Evolutionary conservation across 2,329 filamentous ascomycete genomes (phyloP), one percentile per base, ranked within the genome.

Genomic region (Biscogniauxia mediterranea): DNA sequence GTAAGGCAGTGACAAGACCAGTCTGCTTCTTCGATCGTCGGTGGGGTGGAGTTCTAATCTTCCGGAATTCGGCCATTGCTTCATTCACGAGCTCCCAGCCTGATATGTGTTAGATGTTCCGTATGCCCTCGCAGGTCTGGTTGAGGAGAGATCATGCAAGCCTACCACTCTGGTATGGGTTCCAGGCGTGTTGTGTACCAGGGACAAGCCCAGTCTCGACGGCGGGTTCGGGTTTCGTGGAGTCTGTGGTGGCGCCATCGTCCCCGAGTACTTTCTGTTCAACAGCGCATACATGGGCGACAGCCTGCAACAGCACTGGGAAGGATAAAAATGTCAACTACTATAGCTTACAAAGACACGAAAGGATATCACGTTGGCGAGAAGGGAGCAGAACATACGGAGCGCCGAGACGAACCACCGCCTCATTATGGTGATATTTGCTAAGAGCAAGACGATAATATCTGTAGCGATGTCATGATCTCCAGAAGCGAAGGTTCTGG

Each of bases 51-150:
- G 75, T 74, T 26, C 83, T 79, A 17, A 84, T 75, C 69, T 82
- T 83, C 50, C 74, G 75, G 49, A 87, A 76, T 64, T 85, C 81
- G 51, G 72, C 71, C 59, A 83, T 72, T 5, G 84, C 84, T 26
- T 79, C 76, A 53, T 83, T 80, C 59, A 86, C 82, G 17, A 84
- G 75, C 55, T 85, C 82, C 67, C 80, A 79, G 50, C 83, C 84
- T 83, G 63, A 9, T 38, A 11, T 15, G 42, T 20, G 58, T 70
- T 60, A 70, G 62, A 59, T 19, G 9, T n/a, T 1, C 23, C 3
- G n/a, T 32, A 17, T n/a, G 2, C 17, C 3, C 20, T 32, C 20
- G 26, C 20, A 51, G 38, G 38, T 4, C 13, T 11, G 19, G 23
- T 15, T 32, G 25, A 32, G 1, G 28, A 42, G 1, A 52, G 32